A percentile compares a stretch with the other conserved stretches of the same genome.
Evolutionary conservation across 805 yeast species (phyloP).

Genomic region (Huiozyma sinensis): DNA sequence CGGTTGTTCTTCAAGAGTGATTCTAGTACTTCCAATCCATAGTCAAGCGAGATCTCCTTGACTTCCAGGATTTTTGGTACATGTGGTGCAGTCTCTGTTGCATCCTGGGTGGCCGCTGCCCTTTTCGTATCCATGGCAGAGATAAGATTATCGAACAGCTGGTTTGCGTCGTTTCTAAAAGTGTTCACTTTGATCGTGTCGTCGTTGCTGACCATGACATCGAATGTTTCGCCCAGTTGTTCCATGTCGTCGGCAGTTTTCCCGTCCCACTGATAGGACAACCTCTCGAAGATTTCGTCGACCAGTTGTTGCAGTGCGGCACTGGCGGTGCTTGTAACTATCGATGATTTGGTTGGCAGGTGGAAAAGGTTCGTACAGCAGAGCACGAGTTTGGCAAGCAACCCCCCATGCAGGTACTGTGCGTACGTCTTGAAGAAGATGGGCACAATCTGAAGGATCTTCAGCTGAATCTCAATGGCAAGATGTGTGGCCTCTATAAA

Average conservation of each 20-base stretch:
- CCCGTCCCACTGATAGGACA: conserved; percentile 20
- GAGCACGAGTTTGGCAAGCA: conserved; percentile 46
- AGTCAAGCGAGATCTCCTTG: conserved; percentile 43
- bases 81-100: neutral
- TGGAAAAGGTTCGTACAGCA: conserved; percentile 64
- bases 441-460: conserved; percentile 76
- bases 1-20: conserved; percentile 59
- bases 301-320: conserved; percentile 87
- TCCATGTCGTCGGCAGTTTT: conserved; percentile 14
- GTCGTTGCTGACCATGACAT: conserved; percentile 38
- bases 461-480: conserved; percentile 75
- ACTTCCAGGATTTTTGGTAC: conserved; percentile 30
- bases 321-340: conserved; percentile 80
- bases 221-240: conserved; percentile 18
- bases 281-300: conserved; percentile 67
- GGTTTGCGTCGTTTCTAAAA: conserved; percentile 56
- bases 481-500: conserved; percentile 63
- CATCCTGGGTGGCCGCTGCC: neutral
- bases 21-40: conserved; percentile 78
- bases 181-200: conserved; percentile 35
- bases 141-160: conserved; percentile 66
- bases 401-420: conserved; percentile 40
- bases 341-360: conserved; percentile 54
- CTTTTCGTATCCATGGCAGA: conserved; percentile 26
- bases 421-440: conserved; percentile 57